A percentile compares a stretch with the other conserved stretches of the same genome.
Evolutionary conservation across 768 basidiomycete species (phyloP).

Genomic region (Tylopilus sp.): DNA sequence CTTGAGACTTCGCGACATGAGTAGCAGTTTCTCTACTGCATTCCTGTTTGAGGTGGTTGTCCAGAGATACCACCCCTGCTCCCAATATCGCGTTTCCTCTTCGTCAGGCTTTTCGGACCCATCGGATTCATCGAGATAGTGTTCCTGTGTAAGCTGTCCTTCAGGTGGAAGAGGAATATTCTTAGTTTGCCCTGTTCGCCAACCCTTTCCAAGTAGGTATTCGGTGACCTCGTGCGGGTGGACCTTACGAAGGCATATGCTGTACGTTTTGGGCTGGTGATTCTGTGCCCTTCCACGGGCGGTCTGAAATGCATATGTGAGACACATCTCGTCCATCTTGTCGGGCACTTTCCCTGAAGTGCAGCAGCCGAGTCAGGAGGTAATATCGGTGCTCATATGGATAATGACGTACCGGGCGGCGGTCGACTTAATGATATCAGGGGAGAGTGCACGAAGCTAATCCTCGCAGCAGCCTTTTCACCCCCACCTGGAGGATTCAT

Average conservation of each 20-base stretch:
- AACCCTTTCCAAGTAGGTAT: constrained; percentile 38
- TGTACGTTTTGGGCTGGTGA: constrained; percentile 52
- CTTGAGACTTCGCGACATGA: constrained; percentile 56
- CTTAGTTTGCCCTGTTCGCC: constrained; percentile 42
- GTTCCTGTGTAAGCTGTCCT: constrained; percentile 46
- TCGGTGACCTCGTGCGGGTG: constrained; percentile 65
- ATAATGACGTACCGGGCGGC: constrained; percentile 16
- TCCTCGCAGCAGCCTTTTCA: constrained; percentile 13
- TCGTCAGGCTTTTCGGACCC: constrained; percentile 18
- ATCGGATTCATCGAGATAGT: constrained; percentile 11
- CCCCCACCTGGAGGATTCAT: constrained; percentile 19
- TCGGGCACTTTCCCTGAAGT: constrained; percentile 51
- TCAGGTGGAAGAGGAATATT: constrained; percentile 64
- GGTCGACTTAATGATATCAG: constrained; percentile 25
- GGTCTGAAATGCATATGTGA: constrained; percentile 60
- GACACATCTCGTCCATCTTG: constrained; percentile 61
- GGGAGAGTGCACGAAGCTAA: constrained; percentile 24
- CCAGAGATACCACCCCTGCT: constrained; percentile 78
- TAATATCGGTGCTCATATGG: not conserved
- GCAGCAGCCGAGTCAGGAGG: not conserved
- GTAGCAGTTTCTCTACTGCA: constrained; percentile 51
- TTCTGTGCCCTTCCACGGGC: constrained; percentile 49
- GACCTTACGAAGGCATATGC: constrained; percentile 62
- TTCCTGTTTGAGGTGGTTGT: constrained; percentile 51
- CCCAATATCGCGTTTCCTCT: constrained; percentile 55